Base-by-base conservation (phyloP, 2,329 filamentous ascomycete species). In the Aspergillus sergii region DNA sequence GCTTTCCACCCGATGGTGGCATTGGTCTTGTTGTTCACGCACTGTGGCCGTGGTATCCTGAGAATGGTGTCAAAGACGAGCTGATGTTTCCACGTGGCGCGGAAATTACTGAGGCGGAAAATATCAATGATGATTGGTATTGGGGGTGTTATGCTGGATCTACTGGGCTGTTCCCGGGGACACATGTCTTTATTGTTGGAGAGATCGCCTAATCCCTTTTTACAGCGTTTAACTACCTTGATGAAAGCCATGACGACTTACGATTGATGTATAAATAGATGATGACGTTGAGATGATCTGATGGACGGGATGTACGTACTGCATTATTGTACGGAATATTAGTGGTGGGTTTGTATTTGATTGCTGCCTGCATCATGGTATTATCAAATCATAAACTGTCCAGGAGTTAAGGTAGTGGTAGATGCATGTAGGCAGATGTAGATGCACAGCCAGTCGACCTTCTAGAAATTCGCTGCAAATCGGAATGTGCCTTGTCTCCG, bases 41-140 rank as follows among this genome's bases (percentile, higher is more conserved):
- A 0, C 78, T 85, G 19, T 97, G 92, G 91, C 85, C 88, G 4
- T 96, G 92, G 84, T 94, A 90, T 72, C 92, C 93, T 0, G 85
- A 85, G 2, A 75, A 78, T 8, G 73, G 72, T 1, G 74, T 76
- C 12, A 66, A 71, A 16, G 91, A 97, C 73, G 94, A 98, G 79
- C 79, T 98, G 46, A 78, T 89, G 66, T 97, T 98, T 70, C 94
- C 94, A 0, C 89, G 88, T 57, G 89, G 91, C 11, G 93, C 94
- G 0, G 91, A 95, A 76, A 86, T 98, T 16, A 84, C 85, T 8
- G 94, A 98, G 80, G 88, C 91, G 43, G 90, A 94, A 75, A 91
- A 95, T 76, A 88, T 96, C 55, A 97, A 97, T 75, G 91, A 90
- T 21, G 93, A 97, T 75, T 98, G 94, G 94, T 93, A 86, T 72